Evolutionary conservation across 2,329 filamentous ascomycete genomes (phyloP), one percentile per base, ranked within the genome.

Genomic region (Ophiostoma tasmaniense): DNA sequence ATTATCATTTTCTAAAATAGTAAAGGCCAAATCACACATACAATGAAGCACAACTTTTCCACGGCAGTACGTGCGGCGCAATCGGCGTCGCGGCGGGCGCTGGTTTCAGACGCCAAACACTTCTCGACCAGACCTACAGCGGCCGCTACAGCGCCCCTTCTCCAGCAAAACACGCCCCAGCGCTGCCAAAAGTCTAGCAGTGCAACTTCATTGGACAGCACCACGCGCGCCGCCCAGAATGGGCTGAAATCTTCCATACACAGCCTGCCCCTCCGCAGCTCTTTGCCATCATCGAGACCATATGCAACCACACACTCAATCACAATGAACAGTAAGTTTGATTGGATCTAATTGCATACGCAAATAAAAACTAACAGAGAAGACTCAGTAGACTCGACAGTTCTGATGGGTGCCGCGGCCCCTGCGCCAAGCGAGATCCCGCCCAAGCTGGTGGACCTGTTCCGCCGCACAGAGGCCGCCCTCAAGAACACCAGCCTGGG

Each of bases 401-500:
- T 61, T 30, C 55, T 64, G 30, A 64, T 64, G 61, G 33, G 61
- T 8, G 33, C 61, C 17, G 22, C 64, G 2, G 37, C 22, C 22
- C n/a, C 35, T 7, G 35, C 64, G 1, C 35, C 35, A 3, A 30
- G 33, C 25, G 28, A 62, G 37, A 59, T 67, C 4, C 59, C 66
- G 1, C n/a, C 22, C 5, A 62, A n/a, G 7, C 62, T 70, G 4
- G 22, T 59, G 3, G 55, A 66, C 4, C 70, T 73, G 25, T 73
- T 73, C 64, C 65, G 66, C 39, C 59, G 64, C 0, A 59, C 71
- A 30, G 72, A 72, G 66, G 14, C 66, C 0, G 61, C 62, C 6
- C 66, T 74, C 6, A 30, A 42, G 30, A 8, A 67, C 0, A 73
- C 73, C 5, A 65, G 66, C 14, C 68, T 74, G 10, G 73, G 73